Percentiles rank a stretch among this genome's conserved stretches.
Evolutionary conservation across 1,139 yeast genomes (phyloP).

Genomic region (Hanseniaspora uvarum): DNA sequence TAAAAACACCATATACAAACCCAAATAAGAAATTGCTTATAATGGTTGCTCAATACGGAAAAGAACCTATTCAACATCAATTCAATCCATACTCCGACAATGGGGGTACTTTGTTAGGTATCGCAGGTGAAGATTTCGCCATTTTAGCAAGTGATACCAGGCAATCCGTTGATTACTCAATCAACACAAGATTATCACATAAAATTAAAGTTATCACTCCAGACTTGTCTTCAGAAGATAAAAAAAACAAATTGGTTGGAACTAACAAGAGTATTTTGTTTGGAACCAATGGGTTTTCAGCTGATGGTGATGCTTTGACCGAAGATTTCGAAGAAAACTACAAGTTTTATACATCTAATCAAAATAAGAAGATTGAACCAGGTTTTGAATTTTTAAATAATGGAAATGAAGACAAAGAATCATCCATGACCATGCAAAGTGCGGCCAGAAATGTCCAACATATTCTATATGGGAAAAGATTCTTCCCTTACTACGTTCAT

Average conservation of each 20-base stretch:
- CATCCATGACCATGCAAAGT: slow-evolving; percentile 49
- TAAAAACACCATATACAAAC: not conserved
- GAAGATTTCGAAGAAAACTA: slow-evolving; percentile 65
- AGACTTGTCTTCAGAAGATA: not conserved
- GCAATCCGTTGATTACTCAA: slow-evolving; percentile 86
- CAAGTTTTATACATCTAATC: slow-evolving; percentile 90
- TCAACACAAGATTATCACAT: slow-evolving; percentile 56
- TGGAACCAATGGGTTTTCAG: slow-evolving; percentile 93
- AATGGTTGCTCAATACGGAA: slow-evolving; percentile 16
- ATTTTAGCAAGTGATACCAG: slow-evolving; percentile 97
- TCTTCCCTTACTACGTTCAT: slow-evolving; percentile 93
- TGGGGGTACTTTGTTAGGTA: slow-evolving; percentile 95
- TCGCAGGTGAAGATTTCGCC: slow-evolving; percentile 95
- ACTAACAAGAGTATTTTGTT: slow-evolving; percentile 81
- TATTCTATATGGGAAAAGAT: slow-evolving; percentile 78
- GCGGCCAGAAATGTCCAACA: slow-evolving; percentile 92
- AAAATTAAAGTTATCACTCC: slow-evolving; percentile 14
- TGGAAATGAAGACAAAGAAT: slow-evolving; percentile 31
- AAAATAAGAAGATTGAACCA: slow-evolving; percentile 28
- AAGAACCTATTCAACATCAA: slow-evolving; percentile 76
- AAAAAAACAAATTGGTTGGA: slow-evolving; percentile 63
- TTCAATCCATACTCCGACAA: slow-evolving; percentile 94
- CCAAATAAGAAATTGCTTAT: not conserved
- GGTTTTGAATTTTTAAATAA: slow-evolving; percentile 30
- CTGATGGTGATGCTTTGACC: slow-evolving; percentile 82